Evolutionary conservation across 306 rosid species (phyloP), one percentile per base, ranked within the genome.

Genomic region (Lathyrus aphaca): DNA sequence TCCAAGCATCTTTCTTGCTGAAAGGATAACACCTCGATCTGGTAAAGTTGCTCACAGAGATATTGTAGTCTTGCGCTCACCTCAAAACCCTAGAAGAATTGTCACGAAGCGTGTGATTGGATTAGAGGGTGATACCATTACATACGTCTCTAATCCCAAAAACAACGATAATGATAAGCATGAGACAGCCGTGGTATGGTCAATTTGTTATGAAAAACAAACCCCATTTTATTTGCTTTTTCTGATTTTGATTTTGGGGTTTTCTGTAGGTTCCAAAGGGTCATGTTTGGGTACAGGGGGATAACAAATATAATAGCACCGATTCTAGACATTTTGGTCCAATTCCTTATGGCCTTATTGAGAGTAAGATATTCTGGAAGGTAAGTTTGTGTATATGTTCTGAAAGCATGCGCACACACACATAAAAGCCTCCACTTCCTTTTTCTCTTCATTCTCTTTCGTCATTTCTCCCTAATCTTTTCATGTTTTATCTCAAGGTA

Each of bases 281-380:
- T 25, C 83, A 83, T 11, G 65, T 90, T 79, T 90, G 95, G 98
- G 73, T 89, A 19, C 79, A 89, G 74, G 96, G 98, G 48, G 96
- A 89, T 83, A 83, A 86, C 66, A 73, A 73, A 27, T 85, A 85
- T 48, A 39, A 17, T 0, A 78, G 87, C 48, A 50, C 0, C 7
- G 95, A 92, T 85, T 92, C 96, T n/a, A 88, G 91, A 69, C 35
- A 55, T 19, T 90, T 80, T 68, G 98, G 98, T 49, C 71, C 96
- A 18, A 75, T 90, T 74, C 91, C 98, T 57, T 89, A 80, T 82
- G 86, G 87, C 5, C 98, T 87, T 46, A 30, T 92, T 61, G 21
- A 73, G 54, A 79, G 86, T 66, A 89, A 71, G 85, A 17, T 79
- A 32, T 83, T 87, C 44, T 89, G 92, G 91, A 87, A 71, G 88